phyloP scores from a whole-genome alignment of 2,329 filamentous ascomycete genomes.

The Podosphaera fusca region DNA sequence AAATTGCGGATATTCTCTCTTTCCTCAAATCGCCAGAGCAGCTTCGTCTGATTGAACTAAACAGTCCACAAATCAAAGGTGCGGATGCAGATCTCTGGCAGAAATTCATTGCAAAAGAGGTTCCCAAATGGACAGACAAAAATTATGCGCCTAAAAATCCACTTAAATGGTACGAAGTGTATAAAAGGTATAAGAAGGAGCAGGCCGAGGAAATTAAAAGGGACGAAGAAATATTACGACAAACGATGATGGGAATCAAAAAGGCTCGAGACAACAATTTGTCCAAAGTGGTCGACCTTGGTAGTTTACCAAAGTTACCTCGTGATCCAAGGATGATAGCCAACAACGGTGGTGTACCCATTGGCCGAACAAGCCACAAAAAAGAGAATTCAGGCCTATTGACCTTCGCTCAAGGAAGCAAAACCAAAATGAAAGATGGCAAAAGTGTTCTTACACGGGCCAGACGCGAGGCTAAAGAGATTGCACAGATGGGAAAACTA shows the following conservation, averaged over 20 bases:
- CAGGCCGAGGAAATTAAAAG: slow-evolving; percentile 31
- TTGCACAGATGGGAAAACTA: slow-evolving; percentile 25
- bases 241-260: slow-evolving; percentile 31
- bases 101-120: slow-evolving; percentile 54
- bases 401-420: slow-evolving; percentile 24
- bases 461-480: slow-evolving; percentile 31
- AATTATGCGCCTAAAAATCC: slow-evolving; percentile 42
- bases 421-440: slow-evolving; percentile 27
- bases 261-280: slow-evolving; percentile 32
- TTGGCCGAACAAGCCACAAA: slow-evolving; percentile 11
- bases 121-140: slow-evolving; percentile 37
- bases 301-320: slow-evolving; percentile 22
- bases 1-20: slow-evolving; percentile 43
- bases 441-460: slow-evolving; percentile 32
- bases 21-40: slow-evolving; percentile 52
- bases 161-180: slow-evolving; percentile 55
- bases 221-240: slow-evolving; percentile 31
- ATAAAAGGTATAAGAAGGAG: slow-evolving; percentile 41
- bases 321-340: slow-evolving; percentile 18
- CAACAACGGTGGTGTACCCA: slow-evolving; percentile 15
- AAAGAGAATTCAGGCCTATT: slow-evolving; percentile 17
- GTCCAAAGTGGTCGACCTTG: slow-evolving; percentile 31
- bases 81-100: slow-evolving; percentile 55
- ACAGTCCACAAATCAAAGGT: slow-evolving; percentile 53
- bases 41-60: slow-evolving; percentile 48